A percentile compares a stretch with the other conserved stretches of the same genome.
Evolutionary conservation across 108 stramenopile species (phyloP).

Genomic region (Epipyxis sp.): DNA sequence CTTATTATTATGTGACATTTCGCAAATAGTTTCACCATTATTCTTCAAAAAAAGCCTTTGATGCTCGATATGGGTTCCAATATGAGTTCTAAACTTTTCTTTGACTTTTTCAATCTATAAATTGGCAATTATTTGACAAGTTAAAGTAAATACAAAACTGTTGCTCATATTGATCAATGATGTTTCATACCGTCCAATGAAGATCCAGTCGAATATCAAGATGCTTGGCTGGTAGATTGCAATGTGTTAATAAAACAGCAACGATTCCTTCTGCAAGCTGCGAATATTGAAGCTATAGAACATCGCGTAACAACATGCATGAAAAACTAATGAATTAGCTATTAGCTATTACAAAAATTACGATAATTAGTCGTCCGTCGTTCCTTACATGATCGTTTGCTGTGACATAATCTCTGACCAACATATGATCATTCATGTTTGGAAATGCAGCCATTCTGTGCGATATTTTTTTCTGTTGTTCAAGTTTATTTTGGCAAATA

Average conservation of each 20-base stretch:
- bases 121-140: constrained; percentile 16
- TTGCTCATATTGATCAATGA: not conserved
- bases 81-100: constrained; percentile 77
- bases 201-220: constrained; percentile 89
- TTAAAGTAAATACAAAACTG: not conserved
- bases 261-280: constrained; percentile 58
- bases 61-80: constrained; percentile 78
- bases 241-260: constrained; percentile 78
- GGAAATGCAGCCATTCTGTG: too few relatives aligned
- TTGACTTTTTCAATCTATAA: constrained; percentile 59
- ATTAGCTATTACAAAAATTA: not conserved
- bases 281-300: constrained; percentile 26
- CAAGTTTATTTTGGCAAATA: too few relatives aligned
- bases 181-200: constrained; percentile 63
- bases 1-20: constrained; percentile 62
- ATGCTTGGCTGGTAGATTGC: constrained; percentile 82
- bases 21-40: constrained; percentile 56
- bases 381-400: constrained; percentile 30
- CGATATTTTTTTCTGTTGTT: too few relatives aligned
- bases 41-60: constrained; percentile 74
- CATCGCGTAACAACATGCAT: not conserved
- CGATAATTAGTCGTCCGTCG: constrained; percentile 2
- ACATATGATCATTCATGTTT: not conserved
- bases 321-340: not conserved
- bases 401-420: constrained; percentile 32